These are phyloP conservation scores for Hyphopichia homilentoma DNA, from an alignment of 805 yeast genomes.

Conservation along the genomic window DNA sequence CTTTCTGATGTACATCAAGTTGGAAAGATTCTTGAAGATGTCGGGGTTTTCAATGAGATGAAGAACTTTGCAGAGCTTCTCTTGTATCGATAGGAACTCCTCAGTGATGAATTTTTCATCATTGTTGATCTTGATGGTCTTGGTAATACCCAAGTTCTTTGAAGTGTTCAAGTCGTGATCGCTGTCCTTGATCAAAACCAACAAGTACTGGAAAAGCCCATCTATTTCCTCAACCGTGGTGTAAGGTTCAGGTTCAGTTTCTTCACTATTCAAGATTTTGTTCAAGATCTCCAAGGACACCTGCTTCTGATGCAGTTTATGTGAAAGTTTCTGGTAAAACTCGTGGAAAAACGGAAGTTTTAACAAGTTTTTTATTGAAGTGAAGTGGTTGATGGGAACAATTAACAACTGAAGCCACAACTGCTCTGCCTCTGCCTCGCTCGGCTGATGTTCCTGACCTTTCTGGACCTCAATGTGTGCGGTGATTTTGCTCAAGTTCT, in stretches of 20 bases:
- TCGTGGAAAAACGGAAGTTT: constrained; percentile 48
- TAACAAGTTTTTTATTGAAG: constrained; percentile 37
- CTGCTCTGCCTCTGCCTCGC: constrained; percentile 27
- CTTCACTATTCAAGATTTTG: constrained; percentile 42
- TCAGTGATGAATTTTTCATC: constrained; percentile 26
- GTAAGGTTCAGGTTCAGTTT: constrained; percentile 27
- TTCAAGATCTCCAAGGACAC: constrained; percentile 62
- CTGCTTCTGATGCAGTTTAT: constrained; percentile 47
- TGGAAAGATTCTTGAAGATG: constrained; percentile 32
- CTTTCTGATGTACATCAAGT: constrained; percentile 33
- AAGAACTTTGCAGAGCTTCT: constrained; percentile 63
- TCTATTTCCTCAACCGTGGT: constrained; percentile 46
- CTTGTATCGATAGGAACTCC: constrained; percentile 47
- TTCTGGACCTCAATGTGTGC: constrained; percentile 6
- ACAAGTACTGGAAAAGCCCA: constrained; percentile 56
- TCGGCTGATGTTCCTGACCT: constrained; percentile 11
- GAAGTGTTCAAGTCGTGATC: constrained; percentile 27
- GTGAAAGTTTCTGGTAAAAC: constrained; percentile 51
- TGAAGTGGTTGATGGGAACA: constrained; percentile 46
- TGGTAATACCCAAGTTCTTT: constrained; percentile 37
- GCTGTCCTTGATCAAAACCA: constrained; percentile 46
- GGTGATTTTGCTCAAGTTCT: constrained; percentile 21
- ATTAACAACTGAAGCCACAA: constrained; percentile 45
- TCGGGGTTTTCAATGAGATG: constrained; percentile 57
- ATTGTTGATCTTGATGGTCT: constrained; percentile 25